A percentile compares a stretch with the other conserved stretches of the same genome.
These are phyloP conservation scores for Boletus reticuloceps DNA, from an alignment of 768 basidiomycete species.

Conservation along the genomic window DNA sequence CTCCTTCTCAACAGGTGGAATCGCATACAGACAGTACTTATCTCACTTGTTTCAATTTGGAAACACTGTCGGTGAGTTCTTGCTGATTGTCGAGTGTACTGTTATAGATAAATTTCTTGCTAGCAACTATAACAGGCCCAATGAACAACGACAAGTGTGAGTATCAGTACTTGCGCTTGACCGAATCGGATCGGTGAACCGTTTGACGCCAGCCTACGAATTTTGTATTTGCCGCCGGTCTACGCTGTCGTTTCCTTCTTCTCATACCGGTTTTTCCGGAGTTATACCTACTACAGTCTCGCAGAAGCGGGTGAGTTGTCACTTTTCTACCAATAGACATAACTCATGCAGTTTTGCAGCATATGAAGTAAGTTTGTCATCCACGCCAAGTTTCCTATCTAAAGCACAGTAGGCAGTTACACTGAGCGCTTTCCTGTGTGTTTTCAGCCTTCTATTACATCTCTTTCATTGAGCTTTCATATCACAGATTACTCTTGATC, in stretches of 20 bases:
- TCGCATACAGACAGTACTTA: slow-evolving; percentile 50
- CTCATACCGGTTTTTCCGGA: slow-evolving; percentile 80
- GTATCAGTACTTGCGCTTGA: slow-evolving; percentile 15
- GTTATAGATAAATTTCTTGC: neutral
- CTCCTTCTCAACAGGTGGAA: neutral
- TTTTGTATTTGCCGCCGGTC: slow-evolving; percentile 81
- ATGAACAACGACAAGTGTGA: slow-evolving; percentile 81
- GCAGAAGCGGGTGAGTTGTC: slow-evolving; percentile 44
- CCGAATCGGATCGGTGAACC: neutral
- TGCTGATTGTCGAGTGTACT: neutral
- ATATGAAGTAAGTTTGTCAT: slow-evolving; percentile 54
- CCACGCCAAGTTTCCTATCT: slow-evolving; percentile 13
- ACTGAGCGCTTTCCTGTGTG: slow-evolving; percentile 82
- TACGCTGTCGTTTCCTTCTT: slow-evolving; percentile 84
- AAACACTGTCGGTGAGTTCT: slow-evolving; percentile 60
- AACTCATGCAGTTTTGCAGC: slow-evolving; percentile 36
- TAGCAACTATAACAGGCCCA: slow-evolving; percentile 69
- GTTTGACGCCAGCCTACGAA: slow-evolving; percentile 53
- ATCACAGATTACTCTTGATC: slow-evolving; percentile 66
- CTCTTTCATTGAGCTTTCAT: neutral
- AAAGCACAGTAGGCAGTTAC: slow-evolving; percentile 60
- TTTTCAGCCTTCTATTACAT: slow-evolving; percentile 4
- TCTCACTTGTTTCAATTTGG: slow-evolving; percentile 54
- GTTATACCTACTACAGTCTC: slow-evolving; percentile 64
- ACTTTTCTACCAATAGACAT: slow-evolving; percentile 23